Conservation (phyloP, 2,329 filamentous ascomycete species). For the Graphium sp. region DNA sequence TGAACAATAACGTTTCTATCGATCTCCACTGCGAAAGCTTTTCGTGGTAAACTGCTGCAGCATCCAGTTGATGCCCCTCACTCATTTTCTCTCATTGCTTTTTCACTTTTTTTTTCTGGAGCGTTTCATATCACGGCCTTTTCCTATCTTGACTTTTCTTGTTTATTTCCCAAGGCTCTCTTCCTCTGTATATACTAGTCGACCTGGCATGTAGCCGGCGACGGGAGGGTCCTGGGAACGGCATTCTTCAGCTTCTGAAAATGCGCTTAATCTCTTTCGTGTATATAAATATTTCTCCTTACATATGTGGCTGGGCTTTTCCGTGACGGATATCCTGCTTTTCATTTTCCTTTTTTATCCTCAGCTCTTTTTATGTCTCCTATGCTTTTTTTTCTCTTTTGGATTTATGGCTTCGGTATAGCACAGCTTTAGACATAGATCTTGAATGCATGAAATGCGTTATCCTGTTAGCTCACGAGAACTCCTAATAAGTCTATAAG, state of each 20-base stretch:
- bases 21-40: conserved; percentile 71
- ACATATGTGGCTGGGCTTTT: no score
- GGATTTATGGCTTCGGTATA: not conserved
- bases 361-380: not conserved
- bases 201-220: no score
- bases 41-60: conserved; percentile 30
- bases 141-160: not conserved
- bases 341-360: no score
- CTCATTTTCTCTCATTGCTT: not conserved
- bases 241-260: no score
- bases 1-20: conserved; percentile 43
- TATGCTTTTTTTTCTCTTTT: not conserved
- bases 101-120: conserved; percentile 1
- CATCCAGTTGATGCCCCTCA: not conserved
- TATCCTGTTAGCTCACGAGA: no score
- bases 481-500: no score
- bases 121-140: not conserved
- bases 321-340: no score
- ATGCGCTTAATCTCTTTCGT: no score
- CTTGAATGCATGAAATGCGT: no score
- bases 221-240: no score
- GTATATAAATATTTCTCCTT: no score
- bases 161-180: not conserved
- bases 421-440: no score
- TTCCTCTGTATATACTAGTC: not conserved